These are phyloP conservation scores for Pseudoneurospora amorphoporcata DNA, from an alignment of 495 filamentous ascomycete species.

Conservation along the genomic window DNA sequence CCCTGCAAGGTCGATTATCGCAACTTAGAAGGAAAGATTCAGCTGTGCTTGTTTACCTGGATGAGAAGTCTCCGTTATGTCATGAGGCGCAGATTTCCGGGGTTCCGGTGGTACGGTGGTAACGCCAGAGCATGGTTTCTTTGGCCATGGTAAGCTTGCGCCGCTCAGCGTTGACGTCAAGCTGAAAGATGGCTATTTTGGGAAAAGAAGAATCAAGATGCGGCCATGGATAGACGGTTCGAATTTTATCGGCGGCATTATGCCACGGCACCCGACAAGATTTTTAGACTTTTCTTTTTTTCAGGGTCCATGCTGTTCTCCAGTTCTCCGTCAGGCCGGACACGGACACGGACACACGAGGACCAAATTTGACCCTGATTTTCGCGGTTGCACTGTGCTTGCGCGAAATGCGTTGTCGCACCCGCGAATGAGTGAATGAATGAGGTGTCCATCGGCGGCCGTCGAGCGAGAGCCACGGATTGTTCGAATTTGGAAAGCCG, in stretches of 20 bases:
- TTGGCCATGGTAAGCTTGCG: background rate
- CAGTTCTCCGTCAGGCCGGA: background rate
- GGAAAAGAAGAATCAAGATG: background rate
- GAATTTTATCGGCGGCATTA: background rate
- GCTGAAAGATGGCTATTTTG: background rate
- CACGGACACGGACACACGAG: background rate
- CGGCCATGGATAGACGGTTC: background rate
- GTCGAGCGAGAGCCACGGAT: background rate
- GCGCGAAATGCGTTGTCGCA: background rate
- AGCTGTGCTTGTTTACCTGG: background rate
- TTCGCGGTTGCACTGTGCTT: background rate
- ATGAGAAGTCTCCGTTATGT: background rate
- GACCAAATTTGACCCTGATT: background rate
- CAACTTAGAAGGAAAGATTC: background rate
- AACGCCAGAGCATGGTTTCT: background rate
- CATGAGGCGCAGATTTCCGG: background rate
- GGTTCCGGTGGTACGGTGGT: background rate
- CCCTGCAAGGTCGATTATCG: background rate
- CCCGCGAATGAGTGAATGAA: background rate
- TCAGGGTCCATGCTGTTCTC: background rate
- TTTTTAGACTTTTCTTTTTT: background rate
- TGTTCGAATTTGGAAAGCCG: background rate
- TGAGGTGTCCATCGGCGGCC: too few relatives aligned
- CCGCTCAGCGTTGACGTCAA: background rate
- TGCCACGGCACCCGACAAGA: background rate